phyloP scores from a whole-genome alignment of 805 yeast genomes.

The Ogataea nitratoaversa region DNA sequence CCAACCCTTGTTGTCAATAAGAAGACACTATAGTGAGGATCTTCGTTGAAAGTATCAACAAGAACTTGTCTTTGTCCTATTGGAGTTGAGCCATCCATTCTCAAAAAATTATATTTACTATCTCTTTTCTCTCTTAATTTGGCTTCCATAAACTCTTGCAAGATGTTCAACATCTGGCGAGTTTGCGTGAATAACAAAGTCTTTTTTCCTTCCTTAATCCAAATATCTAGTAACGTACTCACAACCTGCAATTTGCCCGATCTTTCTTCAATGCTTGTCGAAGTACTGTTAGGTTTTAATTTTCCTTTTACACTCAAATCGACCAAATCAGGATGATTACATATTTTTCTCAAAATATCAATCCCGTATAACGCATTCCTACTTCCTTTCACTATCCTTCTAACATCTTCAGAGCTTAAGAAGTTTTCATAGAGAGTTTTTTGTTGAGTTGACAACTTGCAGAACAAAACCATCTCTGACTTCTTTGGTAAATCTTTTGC shows the following conservation, averaged over 20 bases:
- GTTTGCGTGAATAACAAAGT: conserved; percentile 89
- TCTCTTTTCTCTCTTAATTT: conserved; percentile 27
- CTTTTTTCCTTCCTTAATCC: conserved; percentile 76
- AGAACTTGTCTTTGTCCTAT: conserved; percentile 70
- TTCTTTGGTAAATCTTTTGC: conserved; percentile 93
- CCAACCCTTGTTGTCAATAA: conserved; percentile 92
- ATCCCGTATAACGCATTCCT: conserved; percentile 85
- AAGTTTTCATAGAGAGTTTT: conserved; percentile 70
- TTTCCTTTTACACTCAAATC: conserved; percentile 36
- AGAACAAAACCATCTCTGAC: conserved; percentile 90
- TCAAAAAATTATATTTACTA: conserved; percentile 44
- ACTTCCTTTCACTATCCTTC: conserved; percentile 67
- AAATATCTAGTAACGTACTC: conserved; percentile 63
- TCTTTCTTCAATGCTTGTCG: conserved; percentile 37
- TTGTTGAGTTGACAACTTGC: conserved; percentile 76
- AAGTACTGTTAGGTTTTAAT: conserved; percentile 12
- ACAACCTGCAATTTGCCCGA: conserved; percentile 94
- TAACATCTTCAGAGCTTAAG: conserved; percentile 69
- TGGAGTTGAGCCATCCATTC: conserved; percentile 95
- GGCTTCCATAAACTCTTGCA: conserved; percentile 59
- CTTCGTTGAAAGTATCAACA: conserved; percentile 76
- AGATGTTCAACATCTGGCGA: conserved; percentile 85
- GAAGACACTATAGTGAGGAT: conserved; percentile 57
- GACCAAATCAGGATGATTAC: conserved; percentile 92
- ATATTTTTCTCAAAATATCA: conserved; percentile 83